Conservation (phyloP, 2,329 filamentous ascomycete species). For the Cytospora schulzeri region DNA sequence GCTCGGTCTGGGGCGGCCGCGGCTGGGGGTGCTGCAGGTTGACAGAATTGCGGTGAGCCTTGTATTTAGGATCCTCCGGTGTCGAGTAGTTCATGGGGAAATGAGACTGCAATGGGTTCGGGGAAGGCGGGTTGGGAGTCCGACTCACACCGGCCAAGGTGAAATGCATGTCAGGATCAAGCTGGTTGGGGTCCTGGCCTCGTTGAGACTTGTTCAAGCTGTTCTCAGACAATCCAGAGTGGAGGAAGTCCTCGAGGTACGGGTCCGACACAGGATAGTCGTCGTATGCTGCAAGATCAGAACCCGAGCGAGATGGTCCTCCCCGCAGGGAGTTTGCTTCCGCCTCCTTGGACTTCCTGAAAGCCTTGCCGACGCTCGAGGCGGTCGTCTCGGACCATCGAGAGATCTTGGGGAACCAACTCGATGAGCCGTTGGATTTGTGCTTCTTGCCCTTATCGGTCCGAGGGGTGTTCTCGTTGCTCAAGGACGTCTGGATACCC, state of each 20-base stretch:
- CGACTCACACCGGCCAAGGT: conserved; percentile 28
- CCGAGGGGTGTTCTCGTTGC: conserved; percentile 78
- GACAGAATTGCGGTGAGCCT: conserved; percentile 77
- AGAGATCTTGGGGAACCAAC: conserved; percentile 87
- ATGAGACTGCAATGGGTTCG: conserved; percentile 33
- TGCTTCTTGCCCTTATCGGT: conserved; percentile 82
- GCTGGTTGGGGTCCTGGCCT: conserved; percentile 31
- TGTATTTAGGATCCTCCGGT: conserved; percentile 75
- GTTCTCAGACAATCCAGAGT: conserved; percentile 57
- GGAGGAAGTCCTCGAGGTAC: conserved; percentile 63
- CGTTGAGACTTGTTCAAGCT: conserved; percentile 42
- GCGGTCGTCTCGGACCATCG: conserved; percentile 97
- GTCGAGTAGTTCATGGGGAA: conserved; percentile 45
- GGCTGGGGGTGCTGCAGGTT: conserved; percentile 82
- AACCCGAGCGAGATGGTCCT: conserved; percentile 72
- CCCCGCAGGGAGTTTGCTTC: conserved; percentile 59
- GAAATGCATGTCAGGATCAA: conserved; percentile 28
- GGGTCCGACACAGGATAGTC: conserved; percentile 58
- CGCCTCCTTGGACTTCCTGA: conserved; percentile 68
- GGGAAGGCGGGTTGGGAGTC: conserved; percentile 22
- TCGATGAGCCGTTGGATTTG: conserved; percentile 79
- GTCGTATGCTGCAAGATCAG: conserved; percentile 71
- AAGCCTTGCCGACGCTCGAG: conserved; percentile 79
- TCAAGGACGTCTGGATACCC: conserved; percentile 50
- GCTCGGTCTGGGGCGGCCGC: conserved; percentile 70